Conservation (phyloP, 1,284 basidiomycete genomes). For the Cryptococcus floricola region DNA sequence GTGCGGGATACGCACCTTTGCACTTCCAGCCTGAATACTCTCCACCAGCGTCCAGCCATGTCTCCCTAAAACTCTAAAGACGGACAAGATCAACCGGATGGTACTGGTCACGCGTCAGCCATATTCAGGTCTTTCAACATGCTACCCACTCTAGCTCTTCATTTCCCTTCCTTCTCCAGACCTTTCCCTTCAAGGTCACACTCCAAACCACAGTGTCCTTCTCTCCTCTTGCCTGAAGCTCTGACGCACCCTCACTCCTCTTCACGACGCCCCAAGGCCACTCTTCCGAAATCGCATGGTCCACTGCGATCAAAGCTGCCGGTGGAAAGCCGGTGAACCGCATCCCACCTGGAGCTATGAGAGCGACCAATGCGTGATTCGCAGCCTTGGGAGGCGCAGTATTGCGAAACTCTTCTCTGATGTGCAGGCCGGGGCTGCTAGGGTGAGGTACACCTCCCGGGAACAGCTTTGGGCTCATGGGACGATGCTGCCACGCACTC, state of each 20-base stretch:
- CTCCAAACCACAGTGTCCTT: conserved; percentile 22
- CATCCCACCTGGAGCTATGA: conserved; percentile 20
- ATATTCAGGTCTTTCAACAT: not conserved
- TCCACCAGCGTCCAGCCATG: conserved; percentile 37
- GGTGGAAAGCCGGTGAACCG: conserved; percentile 33
- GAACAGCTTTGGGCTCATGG: conserved; percentile 30
- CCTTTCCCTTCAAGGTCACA: conserved; percentile 30
- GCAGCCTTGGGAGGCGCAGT: conserved; percentile 1
- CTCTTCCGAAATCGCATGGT: conserved; percentile 15
- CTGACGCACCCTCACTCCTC: conserved; percentile 19
- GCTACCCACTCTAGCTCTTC: conserved; percentile 41
- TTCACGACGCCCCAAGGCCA: conserved; percentile 26
- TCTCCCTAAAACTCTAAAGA: conserved; percentile 31
- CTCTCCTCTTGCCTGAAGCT: conserved; percentile 7
- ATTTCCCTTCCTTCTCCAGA: conserved; percentile 39
- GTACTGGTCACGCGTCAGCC: conserved; percentile 16
- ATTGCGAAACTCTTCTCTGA: conserved; percentile 30
- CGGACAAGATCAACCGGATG: conserved; percentile 32
- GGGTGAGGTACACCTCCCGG: conserved; percentile 12
- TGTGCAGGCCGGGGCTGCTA: conserved; percentile 14
- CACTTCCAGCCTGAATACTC: conserved; percentile 26
- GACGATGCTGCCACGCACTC: conserved; percentile 5
- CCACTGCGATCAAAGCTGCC: conserved; percentile 20
- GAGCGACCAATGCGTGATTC: conserved; percentile 32
- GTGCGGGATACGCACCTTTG: conserved; percentile 20